Evolutionary conservation across 2,329 filamentous ascomycete genomes (phyloP).

Genomic region (Shiraia sp.): DNA sequence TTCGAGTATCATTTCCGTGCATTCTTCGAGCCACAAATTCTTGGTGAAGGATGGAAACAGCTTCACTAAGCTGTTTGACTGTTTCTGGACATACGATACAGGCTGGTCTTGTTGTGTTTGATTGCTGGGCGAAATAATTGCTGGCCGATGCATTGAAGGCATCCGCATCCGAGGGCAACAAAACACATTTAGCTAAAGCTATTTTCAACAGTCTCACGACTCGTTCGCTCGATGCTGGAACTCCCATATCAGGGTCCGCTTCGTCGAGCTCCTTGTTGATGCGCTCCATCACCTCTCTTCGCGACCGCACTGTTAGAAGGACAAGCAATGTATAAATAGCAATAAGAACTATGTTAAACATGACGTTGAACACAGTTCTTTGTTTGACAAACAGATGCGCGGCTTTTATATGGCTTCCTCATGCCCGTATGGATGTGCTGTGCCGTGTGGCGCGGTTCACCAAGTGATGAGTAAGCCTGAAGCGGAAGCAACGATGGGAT

Average conservation of each 20-base stretch:
- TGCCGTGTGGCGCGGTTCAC: no score
- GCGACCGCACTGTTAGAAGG: constrained; percentile 3
- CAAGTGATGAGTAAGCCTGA: no score
- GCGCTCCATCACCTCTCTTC: constrained; percentile 3
- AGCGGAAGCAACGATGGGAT: no score
- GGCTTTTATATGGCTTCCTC: no score
- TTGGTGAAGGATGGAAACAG: constrained; percentile 4
- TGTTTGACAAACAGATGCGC: no score
- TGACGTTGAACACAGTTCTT: no score
- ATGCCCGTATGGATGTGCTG: no score
- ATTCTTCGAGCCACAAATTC: constrained; percentile 4
- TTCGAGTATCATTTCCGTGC: not conserved
- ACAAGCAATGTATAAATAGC: not conserved
- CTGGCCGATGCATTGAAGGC: constrained; percentile 4
- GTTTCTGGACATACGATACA: constrained; percentile 4
- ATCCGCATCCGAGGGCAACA: constrained; percentile 2
- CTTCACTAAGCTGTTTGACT: constrained; percentile 4
- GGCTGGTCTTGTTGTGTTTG: constrained; percentile 2
- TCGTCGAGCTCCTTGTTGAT: constrained; percentile 2
- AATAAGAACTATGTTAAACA: no score
- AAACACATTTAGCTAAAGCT: constrained; percentile 3
- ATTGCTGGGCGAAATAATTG: constrained; percentile 6
- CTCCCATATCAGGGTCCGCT: constrained; percentile 3
- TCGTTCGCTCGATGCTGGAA: constrained; percentile 6
- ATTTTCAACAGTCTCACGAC: constrained; percentile 1